A percentile compares a stretch with the other conserved stretches of the same genome.
Conservation (phyloP, 805 yeast genomes). For the Lachancea cidri region DNA sequence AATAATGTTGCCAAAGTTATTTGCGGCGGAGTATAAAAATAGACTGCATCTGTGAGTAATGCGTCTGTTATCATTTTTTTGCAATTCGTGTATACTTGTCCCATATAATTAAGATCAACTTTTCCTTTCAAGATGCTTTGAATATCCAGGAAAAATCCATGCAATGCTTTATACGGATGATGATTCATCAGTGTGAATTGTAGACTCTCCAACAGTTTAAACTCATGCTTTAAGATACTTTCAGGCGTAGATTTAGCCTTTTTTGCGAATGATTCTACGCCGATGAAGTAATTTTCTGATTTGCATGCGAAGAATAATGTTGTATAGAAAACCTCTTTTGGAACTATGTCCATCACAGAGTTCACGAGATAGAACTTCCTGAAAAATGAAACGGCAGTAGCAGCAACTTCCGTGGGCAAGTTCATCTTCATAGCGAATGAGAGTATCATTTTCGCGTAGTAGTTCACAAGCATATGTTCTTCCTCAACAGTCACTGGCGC, state of each 20-base stretch:
- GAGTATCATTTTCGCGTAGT: constrained; percentile 66
- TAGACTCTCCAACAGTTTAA: constrained; percentile 64
- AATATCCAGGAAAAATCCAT: constrained; percentile 90
- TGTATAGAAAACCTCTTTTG: constrained; percentile 73
- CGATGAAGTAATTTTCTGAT: constrained; percentile 83
- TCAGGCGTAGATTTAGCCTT: constrained; percentile 63
- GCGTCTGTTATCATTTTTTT: constrained; percentile 59
- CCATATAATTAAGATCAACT: constrained; percentile 53
- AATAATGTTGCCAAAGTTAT: constrained; percentile 85
- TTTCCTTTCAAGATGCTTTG: constrained; percentile 50
- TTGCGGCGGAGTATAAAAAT: constrained; percentile 88
- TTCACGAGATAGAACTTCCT: constrained; percentile 73
- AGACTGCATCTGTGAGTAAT: constrained; percentile 70
- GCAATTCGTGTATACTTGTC: constrained; percentile 66
- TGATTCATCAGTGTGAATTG: constrained; percentile 79
- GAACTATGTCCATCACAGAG: constrained; percentile 84
- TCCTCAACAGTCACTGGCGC: constrained; percentile 59
- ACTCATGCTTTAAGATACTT: constrained; percentile 74
- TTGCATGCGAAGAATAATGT: constrained; percentile 89
- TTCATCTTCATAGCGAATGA: constrained; percentile 67
- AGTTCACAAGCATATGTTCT: constrained; percentile 60
- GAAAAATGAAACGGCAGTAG: constrained; percentile 82
- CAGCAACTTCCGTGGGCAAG: constrained; percentile 81
- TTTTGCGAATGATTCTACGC: constrained; percentile 73
- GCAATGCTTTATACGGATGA: constrained; percentile 84